Percentiles rank a stretch among this genome's conserved stretches.
Conservation (phyloP, 306 rosid genomes). For the Vicia villosa region DNA sequence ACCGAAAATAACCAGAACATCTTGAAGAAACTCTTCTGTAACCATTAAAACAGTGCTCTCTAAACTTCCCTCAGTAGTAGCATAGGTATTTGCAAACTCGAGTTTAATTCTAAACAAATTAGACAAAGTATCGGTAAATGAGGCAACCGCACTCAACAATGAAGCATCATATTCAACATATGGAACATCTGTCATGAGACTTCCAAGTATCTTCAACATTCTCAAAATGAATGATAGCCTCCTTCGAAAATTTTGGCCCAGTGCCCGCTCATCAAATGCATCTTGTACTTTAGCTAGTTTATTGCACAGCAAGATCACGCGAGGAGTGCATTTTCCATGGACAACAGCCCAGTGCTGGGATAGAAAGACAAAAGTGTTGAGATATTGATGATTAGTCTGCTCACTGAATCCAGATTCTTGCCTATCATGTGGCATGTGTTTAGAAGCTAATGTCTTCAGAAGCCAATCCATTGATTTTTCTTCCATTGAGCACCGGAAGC, state of each 20-base stretch:
- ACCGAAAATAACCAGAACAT: conserved; percentile 66
- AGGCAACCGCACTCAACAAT: conserved; percentile 68
- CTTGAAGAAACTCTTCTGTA: conserved; percentile 80
- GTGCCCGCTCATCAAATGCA: conserved; percentile 63
- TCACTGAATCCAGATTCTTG: conserved; percentile 58
- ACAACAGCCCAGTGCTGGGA: conserved; percentile 87
- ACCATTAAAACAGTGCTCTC: conserved; percentile 68
- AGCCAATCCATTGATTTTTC: conserved; percentile 76
- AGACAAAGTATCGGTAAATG: conserved; percentile 70
- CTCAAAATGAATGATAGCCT: conserved; percentile 68
- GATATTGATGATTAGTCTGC: conserved; percentile 53
- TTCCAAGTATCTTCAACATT: conserved; percentile 74
- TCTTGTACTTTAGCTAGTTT: conserved; percentile 62
- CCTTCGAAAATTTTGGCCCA: conserved; percentile 57
- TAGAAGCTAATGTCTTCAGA: conserved; percentile 72
- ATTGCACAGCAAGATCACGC: conserved; percentile 73
- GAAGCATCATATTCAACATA: conserved; percentile 75
- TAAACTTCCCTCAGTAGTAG: conserved; percentile 68
- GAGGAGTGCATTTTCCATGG: conserved; percentile 66
- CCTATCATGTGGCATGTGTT: conserved; percentile 63
- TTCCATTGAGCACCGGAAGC: conserved; percentile 71
- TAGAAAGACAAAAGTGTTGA: conserved; percentile 66
- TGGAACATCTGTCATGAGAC: conserved; percentile 66
- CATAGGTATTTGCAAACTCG: conserved; percentile 67
- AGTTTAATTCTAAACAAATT: conserved; percentile 71